These are phyloP conservation scores for Polysphondylium violaceum DNA, from an alignment of 78 protist genomes.

Conservation along the genomic window DNA sequence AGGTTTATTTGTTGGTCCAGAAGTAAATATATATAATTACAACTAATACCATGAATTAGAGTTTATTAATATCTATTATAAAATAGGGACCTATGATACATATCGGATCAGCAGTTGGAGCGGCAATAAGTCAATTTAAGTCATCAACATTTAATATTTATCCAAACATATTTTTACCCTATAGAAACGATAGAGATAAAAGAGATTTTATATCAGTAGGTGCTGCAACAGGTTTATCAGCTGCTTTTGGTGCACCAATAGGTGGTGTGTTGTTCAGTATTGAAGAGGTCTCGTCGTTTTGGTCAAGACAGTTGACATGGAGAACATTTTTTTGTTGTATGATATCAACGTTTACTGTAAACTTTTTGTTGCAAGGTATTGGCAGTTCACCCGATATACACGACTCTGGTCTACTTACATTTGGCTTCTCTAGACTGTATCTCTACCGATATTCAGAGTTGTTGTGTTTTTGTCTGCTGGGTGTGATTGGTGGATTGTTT, in stretches of 20 bases:
- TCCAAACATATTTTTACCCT: slow-evolving; percentile 34
- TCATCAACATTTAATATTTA: slow-evolving; percentile 32
- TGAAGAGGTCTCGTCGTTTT: slow-evolving; percentile 92
- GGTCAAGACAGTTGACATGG: slow-evolving; percentile 93
- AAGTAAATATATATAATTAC: too few species aligned
- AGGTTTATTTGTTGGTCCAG: slow-evolving; percentile 85
- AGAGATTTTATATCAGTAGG: slow-evolving; percentile 92
- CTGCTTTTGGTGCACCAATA: slow-evolving; percentile 97
- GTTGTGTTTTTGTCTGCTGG: slow-evolving; percentile 54
- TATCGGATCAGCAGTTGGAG: slow-evolving; percentile 85
- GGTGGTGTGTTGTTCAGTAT: slow-evolving; percentile 95
- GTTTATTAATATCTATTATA: too few species aligned
- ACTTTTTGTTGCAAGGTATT: slow-evolving; percentile 55
- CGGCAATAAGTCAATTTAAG: slow-evolving; percentile 38
- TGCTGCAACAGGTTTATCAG: slow-evolving; percentile 97
- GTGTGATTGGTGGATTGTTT: slow-evolving; percentile 71
- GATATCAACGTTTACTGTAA: slow-evolving; percentile 82
- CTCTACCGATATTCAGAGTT: slow-evolving; percentile 73
- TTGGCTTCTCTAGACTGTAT: slow-evolving; percentile 77
- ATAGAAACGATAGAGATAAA: slow-evolving; percentile 90
- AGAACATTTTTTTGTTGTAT: slow-evolving; percentile 90
- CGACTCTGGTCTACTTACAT: slow-evolving; percentile 86
- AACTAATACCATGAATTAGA: too few species aligned
- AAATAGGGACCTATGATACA: slow-evolving; percentile 97
- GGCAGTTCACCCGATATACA: slow-evolving; percentile 74